A percentile compares a stretch with the other conserved stretches of the same genome.
Conservation (phyloP, 192 early-diverging fungal species). For the Endogone sp. region DNA sequence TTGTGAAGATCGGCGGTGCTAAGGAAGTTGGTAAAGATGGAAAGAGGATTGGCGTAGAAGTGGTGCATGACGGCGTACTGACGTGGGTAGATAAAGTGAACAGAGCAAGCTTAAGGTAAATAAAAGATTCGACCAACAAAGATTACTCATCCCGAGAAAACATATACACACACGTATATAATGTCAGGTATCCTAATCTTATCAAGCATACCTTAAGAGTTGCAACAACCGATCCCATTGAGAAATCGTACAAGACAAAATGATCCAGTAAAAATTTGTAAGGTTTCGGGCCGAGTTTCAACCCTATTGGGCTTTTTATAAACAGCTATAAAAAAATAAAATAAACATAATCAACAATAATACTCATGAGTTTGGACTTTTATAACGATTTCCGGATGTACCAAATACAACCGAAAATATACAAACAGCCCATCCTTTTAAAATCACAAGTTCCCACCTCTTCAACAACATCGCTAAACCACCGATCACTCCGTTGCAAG, state of each 20-base stretch:
- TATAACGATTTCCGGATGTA: too few relatives aligned
- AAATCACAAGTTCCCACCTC: conserved; percentile 31
- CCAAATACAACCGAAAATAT: too few relatives aligned
- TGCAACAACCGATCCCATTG: conserved; percentile 66
- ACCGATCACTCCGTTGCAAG: conserved; percentile 68
- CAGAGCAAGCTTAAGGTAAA: too few relatives aligned
- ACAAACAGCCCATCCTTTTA: too few relatives aligned
- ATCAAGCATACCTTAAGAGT: conserved; percentile 56
- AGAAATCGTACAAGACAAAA: conserved; percentile 78
- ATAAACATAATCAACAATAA: conserved; percentile 18
- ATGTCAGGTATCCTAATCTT: not conserved
- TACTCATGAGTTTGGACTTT: conserved; percentile 2
- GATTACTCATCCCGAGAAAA: too few relatives aligned
- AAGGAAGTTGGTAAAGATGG: conserved; percentile 26
- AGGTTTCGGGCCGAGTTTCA: conserved; percentile 66
- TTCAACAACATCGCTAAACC: conserved; percentile 64
- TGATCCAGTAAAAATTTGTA: conserved; percentile 77
- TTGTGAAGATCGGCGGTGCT: not conserved
- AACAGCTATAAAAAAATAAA: conserved; percentile 42
- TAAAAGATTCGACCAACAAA: too few relatives aligned
- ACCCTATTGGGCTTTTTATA: conserved; percentile 37
- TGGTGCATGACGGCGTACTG: conserved; percentile 86
- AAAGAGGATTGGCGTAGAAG: conserved; percentile 83
- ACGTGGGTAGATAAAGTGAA: too few relatives aligned
- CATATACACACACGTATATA: too few relatives aligned